phyloP scores from a whole-genome alignment of 345 rosid species.

The Gossypioides kirkii region DNA sequence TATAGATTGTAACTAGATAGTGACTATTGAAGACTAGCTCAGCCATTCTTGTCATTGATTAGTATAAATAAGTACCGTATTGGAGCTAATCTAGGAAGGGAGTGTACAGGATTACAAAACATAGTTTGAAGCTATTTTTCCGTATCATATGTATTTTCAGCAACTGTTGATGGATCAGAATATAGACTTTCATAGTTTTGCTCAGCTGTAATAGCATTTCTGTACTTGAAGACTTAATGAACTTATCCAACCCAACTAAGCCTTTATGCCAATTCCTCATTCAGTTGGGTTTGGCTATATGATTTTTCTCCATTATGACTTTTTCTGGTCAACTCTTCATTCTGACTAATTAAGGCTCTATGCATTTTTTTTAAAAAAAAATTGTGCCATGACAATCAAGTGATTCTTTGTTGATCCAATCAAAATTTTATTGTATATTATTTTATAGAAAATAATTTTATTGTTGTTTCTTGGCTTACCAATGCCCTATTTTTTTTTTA shows the following conservation, averaged over 20 bases:
- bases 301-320: not conserved
- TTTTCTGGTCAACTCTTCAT: not conserved
- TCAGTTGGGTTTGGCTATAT: not conserved
- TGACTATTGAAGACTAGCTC: not conserved
- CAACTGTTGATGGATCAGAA: not conserved
- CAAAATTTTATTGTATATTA: not conserved
- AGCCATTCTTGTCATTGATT: not conserved
- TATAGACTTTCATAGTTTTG: not conserved
- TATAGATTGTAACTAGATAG: not conserved
- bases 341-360: not conserved
- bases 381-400: not conserved
- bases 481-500: not conserved
- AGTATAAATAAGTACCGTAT: not conserved
- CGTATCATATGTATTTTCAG: not conserved
- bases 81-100: not conserved
- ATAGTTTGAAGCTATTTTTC: not conserved
- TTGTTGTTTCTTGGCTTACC: not conserved
- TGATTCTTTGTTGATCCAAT: not conserved
- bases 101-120: not conserved
- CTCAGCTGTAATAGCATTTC: not conserved
- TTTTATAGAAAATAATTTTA: not conserved
- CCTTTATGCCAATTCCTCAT: not conserved
- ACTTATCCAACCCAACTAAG: not conserved
- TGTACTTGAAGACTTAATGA: not conserved
- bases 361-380: not conserved